These are phyloP conservation scores for Paspalum notatum DNA, from an alignment of 176 grass and related monocot genomes.

Conservation along the genomic window DNA sequence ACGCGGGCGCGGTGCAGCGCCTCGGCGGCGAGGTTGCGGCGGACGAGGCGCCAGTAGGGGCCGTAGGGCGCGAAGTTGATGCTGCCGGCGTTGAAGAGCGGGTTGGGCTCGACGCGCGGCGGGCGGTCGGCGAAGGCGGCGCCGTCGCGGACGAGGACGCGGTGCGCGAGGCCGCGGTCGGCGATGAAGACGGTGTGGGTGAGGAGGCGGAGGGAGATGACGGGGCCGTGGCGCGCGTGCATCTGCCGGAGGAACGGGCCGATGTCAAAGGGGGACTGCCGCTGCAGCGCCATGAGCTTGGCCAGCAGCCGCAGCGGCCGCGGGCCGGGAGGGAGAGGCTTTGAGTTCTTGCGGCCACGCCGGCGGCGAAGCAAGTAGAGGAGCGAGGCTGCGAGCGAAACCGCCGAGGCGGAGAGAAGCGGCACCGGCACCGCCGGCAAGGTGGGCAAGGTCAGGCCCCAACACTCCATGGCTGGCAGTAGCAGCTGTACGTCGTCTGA, in stretches of 20 bases:
- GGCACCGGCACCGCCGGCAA: neutral
- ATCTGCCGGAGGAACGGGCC: constrained; percentile 42
- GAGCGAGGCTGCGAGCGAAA: neutral
- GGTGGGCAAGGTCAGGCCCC: neutral
- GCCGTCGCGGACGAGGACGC: neutral
- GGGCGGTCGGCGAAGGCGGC: neutral
- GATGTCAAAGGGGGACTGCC: constrained; percentile 33
- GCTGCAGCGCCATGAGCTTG: constrained; percentile 21
- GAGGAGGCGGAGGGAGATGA: neutral
- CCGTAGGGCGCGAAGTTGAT: constrained; percentile 50
- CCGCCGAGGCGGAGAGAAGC: neutral
- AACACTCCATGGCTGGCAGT: neutral
- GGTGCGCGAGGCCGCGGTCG: neutral
- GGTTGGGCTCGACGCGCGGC: neutral
- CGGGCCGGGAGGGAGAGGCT: constrained; percentile 50
- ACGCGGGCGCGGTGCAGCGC: constrained; percentile 29
- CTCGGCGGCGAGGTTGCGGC: constrained; percentile 21
- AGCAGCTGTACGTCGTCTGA: too few species aligned
- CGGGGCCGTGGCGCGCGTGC: constrained; percentile 6
- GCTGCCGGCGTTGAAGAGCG: constrained; percentile 42
- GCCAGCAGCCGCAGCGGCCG: constrained; percentile 17
- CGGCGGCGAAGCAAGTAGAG: neutral
- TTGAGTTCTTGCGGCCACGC: neutral
- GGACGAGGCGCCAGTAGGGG: constrained; percentile 58
- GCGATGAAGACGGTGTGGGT: neutral